These are phyloP conservation scores for Debaryomyces psychrophilus DNA, from an alignment of 1,139 yeast species.

Conservation along the genomic window DNA sequence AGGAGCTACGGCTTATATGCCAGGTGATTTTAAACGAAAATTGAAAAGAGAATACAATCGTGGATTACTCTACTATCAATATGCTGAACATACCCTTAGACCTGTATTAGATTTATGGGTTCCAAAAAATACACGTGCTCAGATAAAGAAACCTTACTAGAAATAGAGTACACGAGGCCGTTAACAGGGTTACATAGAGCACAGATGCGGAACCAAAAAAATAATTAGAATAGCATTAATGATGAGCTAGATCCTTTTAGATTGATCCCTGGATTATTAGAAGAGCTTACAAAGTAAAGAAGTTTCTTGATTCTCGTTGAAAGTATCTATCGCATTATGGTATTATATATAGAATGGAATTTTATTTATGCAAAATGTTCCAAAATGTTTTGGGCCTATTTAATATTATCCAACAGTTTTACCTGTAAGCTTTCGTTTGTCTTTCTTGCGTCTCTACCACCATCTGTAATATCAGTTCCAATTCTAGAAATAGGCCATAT, in stretches of 20 bases:
- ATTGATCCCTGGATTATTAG: slow-evolving; percentile 14
- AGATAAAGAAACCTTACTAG: slow-evolving; percentile 23
- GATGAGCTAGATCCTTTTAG: slow-evolving; percentile 11
- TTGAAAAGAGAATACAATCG: slow-evolving; percentile 47
- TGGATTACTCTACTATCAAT: slow-evolving; percentile 27
- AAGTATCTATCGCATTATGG: neutral
- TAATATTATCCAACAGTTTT: slow-evolving; percentile 5
- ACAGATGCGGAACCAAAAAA: slow-evolving; percentile 1
- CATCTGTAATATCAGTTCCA: slow-evolving; percentile 34
- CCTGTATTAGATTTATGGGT: slow-evolving; percentile 38
- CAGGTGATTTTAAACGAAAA: slow-evolving; percentile 36
- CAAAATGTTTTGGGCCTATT: neutral
- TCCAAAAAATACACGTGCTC: slow-evolving; percentile 26
- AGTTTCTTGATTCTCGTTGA: neutral
- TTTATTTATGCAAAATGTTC: neutral
- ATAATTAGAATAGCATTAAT: neutral
- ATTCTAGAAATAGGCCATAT: slow-evolving; percentile 70
- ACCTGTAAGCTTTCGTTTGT: neutral
- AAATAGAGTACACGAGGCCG: slow-evolving; percentile 20
- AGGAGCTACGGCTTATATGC: slow-evolving; percentile 54
- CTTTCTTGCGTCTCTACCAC: slow-evolving; percentile 19
- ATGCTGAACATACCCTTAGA: slow-evolving; percentile 32
- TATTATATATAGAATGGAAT: neutral
- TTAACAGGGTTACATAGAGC: slow-evolving; percentile 16
- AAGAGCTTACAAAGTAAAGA: slow-evolving; percentile 8